Percentiles rank a stretch among this genome's conserved stretches.
phyloP scores from a whole-genome alignment of 176 grass and related monocot genomes.

The Lolium perenne region DNA sequence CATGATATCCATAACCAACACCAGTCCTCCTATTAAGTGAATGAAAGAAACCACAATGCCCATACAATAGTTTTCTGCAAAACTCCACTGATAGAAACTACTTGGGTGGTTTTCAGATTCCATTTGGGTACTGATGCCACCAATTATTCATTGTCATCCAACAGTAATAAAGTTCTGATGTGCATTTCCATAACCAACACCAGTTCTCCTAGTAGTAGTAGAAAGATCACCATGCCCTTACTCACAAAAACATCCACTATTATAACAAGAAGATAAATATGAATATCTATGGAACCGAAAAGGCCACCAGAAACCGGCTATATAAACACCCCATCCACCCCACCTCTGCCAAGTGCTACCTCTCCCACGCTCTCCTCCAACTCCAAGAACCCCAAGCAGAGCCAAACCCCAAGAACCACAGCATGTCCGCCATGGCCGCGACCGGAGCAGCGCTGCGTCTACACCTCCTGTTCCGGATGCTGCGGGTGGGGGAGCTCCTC shows the following conservation, averaged over 20 bases:
- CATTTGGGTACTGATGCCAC: too few species aligned
- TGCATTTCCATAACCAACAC: constrained; percentile 9
- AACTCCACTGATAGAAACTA: too few species aligned
- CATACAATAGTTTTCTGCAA: too few species aligned
- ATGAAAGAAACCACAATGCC: too few species aligned
- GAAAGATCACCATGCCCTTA: background rate
- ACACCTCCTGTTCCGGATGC: constrained; percentile 67
- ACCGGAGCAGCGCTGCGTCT: constrained; percentile 57
- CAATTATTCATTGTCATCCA: too few species aligned
- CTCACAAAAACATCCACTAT: background rate
- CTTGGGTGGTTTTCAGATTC: too few species aligned
- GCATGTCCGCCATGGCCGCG: constrained; percentile 36
- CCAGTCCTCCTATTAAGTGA: too few species aligned
- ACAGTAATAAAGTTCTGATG: too few species aligned
- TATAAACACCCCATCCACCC: constrained; percentile 36
- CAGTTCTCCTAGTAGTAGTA: background rate
- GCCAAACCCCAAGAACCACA: constrained; percentile 22
- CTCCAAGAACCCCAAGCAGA: constrained; percentile 8
- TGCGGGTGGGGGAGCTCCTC: constrained; percentile 70
- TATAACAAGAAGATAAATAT: background rate
- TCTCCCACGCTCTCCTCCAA: background rate
- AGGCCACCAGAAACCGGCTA: constrained; percentile 29
- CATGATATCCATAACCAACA: too few species aligned
- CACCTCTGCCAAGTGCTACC: constrained; percentile 28
- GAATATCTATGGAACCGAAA: background rate